Evolutionary conservation across 345 rosid genomes (phyloP), one percentile per base, ranked within the genome.

Genomic region (Schrenkiella parvula): DNA sequence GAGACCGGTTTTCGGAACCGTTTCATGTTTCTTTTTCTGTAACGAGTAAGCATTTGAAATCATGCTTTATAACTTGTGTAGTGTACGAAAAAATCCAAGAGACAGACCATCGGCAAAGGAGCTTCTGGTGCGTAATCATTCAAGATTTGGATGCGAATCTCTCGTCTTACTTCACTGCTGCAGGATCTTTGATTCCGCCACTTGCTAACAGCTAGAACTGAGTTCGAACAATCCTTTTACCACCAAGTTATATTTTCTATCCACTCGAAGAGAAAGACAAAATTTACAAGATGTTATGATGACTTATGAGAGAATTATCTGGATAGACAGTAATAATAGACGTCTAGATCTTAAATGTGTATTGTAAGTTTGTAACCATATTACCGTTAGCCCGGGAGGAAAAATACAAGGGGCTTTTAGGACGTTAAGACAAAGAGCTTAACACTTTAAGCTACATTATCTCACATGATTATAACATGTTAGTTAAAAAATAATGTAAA

Each of bases 81-180:
- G 97, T 80, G 65, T 93, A 42, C 88, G 87, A 63, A 89, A 93
- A 54, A 92, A 91, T 34, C 97, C 90, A 25, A 79, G 77, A n/a
- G 79, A 84, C 43, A 84, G 96, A 60, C 75, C 6, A 61, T 84
- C 95, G 6, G 96, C 97, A 11, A 75, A 14, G 64, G 91, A 93
- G 61, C 95, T 93, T 50, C 63, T 89, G 89, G 97, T 86, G 68
- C 22, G 74, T 72, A 54, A 21, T 53, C 41, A n/a, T n/a, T n/a
- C n/a, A 51, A 26, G 67, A 39, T 39, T 56, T 31, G 41, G 73
- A 58, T 67, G 44, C 29, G 7, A 62, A 62, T 54, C 66, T 73
- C 47, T 73, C 81, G 14, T 31, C 81, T 43, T 78, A 78, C 69
- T 78, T 78, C 55, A 66, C 78, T 0, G 11, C 21, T 2, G 78